These are phyloP conservation scores for Helichrysum umbraculigerum DNA, from an alignment of 129 eudicot genomes.

Conservation along the genomic window DNA sequence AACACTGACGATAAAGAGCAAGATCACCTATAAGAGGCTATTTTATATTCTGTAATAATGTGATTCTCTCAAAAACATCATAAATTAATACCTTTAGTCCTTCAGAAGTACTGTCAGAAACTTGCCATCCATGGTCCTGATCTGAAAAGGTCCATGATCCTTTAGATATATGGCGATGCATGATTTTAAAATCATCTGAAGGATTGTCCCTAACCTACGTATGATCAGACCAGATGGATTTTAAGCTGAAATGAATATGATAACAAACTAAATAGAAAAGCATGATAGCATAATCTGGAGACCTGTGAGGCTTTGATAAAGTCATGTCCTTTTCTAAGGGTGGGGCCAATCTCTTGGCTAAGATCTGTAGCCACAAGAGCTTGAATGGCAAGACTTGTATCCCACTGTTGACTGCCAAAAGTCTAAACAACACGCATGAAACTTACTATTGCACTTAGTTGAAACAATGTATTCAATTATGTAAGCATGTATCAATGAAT, in stretches of 20 bases:
- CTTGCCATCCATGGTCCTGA: conserved; percentile 97
- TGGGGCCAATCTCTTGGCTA: conserved; percentile 48
- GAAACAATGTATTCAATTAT: background rate
- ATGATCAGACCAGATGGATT: conserved; percentile 22
- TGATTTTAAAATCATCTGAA: conserved; percentile 71
- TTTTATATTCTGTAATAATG: background rate
- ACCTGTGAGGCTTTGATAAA: conserved; percentile 86
- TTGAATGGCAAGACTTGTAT: conserved; percentile 61
- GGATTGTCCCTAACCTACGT: conserved; percentile 74
- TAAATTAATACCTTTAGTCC: conserved; percentile 61
- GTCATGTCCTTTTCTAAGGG: conserved; percentile 62
- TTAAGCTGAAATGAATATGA: conserved; percentile 76
- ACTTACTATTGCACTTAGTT: too few species aligned
- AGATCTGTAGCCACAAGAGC: conserved; percentile 64
- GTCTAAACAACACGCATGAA: too few species aligned
- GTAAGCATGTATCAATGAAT: too few species aligned
- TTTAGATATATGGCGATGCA: conserved; percentile 82
- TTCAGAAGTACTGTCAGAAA: conserved; percentile 87
- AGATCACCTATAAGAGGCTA: too few species aligned
- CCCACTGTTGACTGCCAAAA: conserved; percentile 83
- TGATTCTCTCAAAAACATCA: background rate
- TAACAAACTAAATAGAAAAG: conserved; percentile 40
- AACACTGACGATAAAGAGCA: conserved; percentile 46
- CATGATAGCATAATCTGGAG: background rate
- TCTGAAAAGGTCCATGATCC: conserved; percentile 95